Evolutionary conservation across 306 rosid species (phyloP), one percentile per base, ranked within the genome.

Genomic region (Morella rubra): DNA sequence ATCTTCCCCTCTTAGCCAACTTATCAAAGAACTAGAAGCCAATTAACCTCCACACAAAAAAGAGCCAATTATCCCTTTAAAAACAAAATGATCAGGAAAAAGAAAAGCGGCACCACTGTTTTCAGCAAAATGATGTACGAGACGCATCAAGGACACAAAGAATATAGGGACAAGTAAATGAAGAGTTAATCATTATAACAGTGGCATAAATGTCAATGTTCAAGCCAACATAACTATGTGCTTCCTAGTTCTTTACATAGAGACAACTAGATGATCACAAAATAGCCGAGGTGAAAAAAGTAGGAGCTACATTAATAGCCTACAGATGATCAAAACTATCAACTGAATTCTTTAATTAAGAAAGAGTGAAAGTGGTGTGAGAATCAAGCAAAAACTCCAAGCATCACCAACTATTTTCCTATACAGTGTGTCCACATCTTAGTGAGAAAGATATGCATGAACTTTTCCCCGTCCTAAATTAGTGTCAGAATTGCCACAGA

Each of bases 231-330:
- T 24, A 40, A 46, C n/a, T n/a, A 47, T 37, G 9, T 52, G 44
- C 47, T 18, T 27, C 66, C 71, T 47, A 47, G 32, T 75, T 61
- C 49, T 62, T 74, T 59, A 53, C 15, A 74, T 24, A 60, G 16
- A 4, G 7, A 49, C 46, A 32, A 75, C 5, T 41, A 40, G 49
- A 50, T 37, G 10, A 15, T 27, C 4, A n/a, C 12, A 71, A 52
- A 27, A 51, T 15, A 51, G 15, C 1, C 19, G 14, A 13, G 18
- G 18, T 51, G 52, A 47, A 47, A 27, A 27, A 27, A 1, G 32
- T 1, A 27, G 2, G 32, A 27, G 32, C 32, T 27, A 27, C 32
- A 27, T 1, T 27, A 27, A 27, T 0, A 27, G 32, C 32, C 32
- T 27, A 47, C 16, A 13, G n/a, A 18, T 52, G 58, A 52, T 6